Evolutionary conservation across 192 early-diverging fungal species (phyloP).

Genomic region (Umbelopsis ramanniana): DNA sequence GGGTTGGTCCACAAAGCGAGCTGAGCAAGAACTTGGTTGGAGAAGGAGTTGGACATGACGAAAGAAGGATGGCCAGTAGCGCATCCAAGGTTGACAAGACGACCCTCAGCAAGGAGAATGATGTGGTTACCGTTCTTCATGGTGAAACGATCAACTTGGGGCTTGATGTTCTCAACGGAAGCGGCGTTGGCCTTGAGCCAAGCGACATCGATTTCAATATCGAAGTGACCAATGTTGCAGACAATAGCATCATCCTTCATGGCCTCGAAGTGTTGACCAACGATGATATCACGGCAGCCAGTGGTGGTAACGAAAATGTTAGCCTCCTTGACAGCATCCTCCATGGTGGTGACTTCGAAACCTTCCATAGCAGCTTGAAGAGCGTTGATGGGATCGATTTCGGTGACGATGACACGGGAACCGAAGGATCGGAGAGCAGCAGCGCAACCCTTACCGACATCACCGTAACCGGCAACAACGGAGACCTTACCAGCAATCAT

Average conservation of each 20-base stretch:
- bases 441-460: conserved; percentile 99
- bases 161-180: conserved; percentile 94
- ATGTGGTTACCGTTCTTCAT: conserved; percentile 91
- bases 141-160: conserved; percentile 97
- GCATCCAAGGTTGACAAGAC: conserved; percentile 99
- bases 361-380: conserved; percentile 99
- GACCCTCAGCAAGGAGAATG: conserved; percentile 98
- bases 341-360: conserved; percentile 99
- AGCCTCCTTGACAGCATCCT: conserved; percentile 86
- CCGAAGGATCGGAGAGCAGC: conserved; percentile 98
- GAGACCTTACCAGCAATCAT: conserved; percentile 99
- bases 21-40: conserved; percentile 98
- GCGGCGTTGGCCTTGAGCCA: conserved; percentile 97
- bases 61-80: conserved; percentile 98
- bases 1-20: conserved; percentile 98
- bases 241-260: conserved; percentile 99
- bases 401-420: conserved; percentile 96
- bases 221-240: conserved; percentile 99
- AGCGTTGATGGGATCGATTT: conserved; percentile 99
- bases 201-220: conserved; percentile 98
- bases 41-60: conserved; percentile 99
- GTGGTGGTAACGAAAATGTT: conserved; percentile 99
- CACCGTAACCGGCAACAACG: conserved; percentile 98
- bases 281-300: conserved; percentile 98
- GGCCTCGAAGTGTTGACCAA: conserved; percentile 84